Evolutionary conservation across 2,329 filamentous ascomycete genomes (phyloP).

Genomic region (Rhinocladiella mackenziei): DNA sequence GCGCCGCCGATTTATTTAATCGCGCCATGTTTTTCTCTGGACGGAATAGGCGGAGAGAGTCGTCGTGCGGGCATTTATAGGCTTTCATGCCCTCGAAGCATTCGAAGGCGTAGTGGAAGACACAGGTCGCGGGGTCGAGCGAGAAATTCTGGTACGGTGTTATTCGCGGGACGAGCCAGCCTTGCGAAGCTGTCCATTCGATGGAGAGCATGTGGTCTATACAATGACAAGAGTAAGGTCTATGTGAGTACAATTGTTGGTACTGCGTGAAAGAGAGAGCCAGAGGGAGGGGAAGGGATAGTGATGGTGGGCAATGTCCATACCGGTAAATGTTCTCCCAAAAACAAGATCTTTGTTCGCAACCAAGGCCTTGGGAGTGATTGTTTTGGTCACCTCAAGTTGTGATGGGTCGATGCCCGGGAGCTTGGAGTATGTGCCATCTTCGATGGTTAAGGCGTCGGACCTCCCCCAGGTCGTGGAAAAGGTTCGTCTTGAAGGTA

Average conservation of each 20-base stretch:
- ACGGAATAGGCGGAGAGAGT: slow-evolving; percentile 80
- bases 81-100: slow-evolving; percentile 99
- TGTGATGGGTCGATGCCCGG: slow-evolving; percentile 71
- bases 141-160: slow-evolving; percentile 95
- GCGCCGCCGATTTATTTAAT: slow-evolving; percentile 82
- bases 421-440: slow-evolving; percentile 35
- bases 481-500: slow-evolving; percentile 19
- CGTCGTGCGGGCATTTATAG: slow-evolving; percentile 74
- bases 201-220: slow-evolving; percentile 94
- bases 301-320: slow-evolving; percentile 20
- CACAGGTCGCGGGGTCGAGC: slow-evolving; percentile 91
- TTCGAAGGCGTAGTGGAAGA: slow-evolving; percentile 98
- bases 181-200: slow-evolving; percentile 82
- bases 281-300: not conserved
- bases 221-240: not conserved
- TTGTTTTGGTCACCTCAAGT: slow-evolving; percentile 70
- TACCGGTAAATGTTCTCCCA: slow-evolving; percentile 85
- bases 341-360: slow-evolving; percentile 83
- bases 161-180: slow-evolving; percentile 80
- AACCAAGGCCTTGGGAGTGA: slow-evolving; percentile 67
- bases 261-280: not conserved
- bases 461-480: slow-evolving; percentile 21
- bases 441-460: slow-evolving; percentile 17
- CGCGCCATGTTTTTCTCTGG: slow-evolving; percentile 95
- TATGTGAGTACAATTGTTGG: not conserved